Evolutionary conservation across 495 filamentous ascomycete genomes (phyloP), one percentile per base, ranked within the genome.

Genomic region (Hypoxylon lienhwacheense): DNA sequence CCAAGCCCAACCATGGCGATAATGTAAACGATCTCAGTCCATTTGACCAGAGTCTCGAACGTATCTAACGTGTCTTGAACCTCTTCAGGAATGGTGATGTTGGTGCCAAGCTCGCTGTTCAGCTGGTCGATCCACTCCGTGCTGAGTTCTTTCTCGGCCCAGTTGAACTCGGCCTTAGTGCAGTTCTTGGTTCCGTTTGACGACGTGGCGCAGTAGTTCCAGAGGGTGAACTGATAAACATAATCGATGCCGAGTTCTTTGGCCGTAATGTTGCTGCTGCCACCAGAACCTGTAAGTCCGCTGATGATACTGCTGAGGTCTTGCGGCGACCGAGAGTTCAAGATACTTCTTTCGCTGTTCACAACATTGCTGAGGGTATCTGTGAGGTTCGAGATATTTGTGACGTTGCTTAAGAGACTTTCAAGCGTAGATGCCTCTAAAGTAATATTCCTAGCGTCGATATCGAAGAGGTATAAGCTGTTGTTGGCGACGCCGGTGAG

Each of bases 171-270:
- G 3, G 81, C 69, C 70, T 87, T 75, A 26, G 71, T 79, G 73
- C 85, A 84, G 46, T 62, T 73, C 43, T 76, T 73, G 21, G 74
- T 69, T 52, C 74, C 75, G 26, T 73, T 73, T 31, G 74, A 59
- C 6, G 66, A 59, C 4, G 70, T 73, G 34, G 78, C 74, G 77
- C 93, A 97, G 81, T 91, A 97, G 66, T 87, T 86, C 87, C 87
- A 95, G 20, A 98, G 77, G 54, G 81, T 81, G 66, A 96, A 78
- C 42, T 83, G 79, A 80, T 97, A 97, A 64, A 84, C 81, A 69
- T 95, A 85, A 44, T 75, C 78, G 33, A 97, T 75, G 17, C 78
- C 75, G 19, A 85, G 74, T 7, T 84, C 74, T 1, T 66, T 47
- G 17, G 81, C 77, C 7, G 74, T 76, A 53, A 82, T 68, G 63